Conservation (phyloP, 2,329 filamentous ascomycete species). For the Xylaria sp. region DNA sequence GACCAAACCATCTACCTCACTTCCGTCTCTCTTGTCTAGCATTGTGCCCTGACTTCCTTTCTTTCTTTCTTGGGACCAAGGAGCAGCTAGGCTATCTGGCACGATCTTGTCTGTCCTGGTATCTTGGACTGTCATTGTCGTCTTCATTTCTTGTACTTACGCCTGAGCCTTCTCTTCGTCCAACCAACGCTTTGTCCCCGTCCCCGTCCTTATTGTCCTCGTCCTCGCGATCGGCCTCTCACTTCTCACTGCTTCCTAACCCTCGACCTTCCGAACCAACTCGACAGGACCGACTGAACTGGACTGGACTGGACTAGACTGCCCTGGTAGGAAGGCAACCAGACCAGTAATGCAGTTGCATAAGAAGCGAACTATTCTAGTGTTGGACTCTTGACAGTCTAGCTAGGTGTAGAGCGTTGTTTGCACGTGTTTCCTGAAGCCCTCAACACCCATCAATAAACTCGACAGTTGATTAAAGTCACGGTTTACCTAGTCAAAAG, state of each 20-base stretch:
- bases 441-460: slow-evolving; percentile 23
- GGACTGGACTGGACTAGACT: no score
- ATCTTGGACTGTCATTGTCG: slow-evolving; percentile 31
- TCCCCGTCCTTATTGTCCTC: slow-evolving; percentile 11
- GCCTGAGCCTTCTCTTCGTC: slow-evolving; percentile 9
- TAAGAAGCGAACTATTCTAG: slow-evolving; percentile 49
- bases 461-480: slow-evolving; percentile 7
- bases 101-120: slow-evolving; percentile 47
- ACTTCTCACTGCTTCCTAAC: slow-evolving; percentile 12
- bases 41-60: slow-evolving; percentile 44
- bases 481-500: slow-evolving; percentile 20
- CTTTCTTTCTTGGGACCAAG: slow-evolving; percentile 49
- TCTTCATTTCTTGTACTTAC: slow-evolving; percentile 16
- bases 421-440: slow-evolving; percentile 45
- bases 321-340: slow-evolving; percentile 30
- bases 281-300: slow-evolving; percentile 25
- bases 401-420: slow-evolving; percentile 48
- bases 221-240: slow-evolving; percentile 17
- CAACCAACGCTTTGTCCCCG: slow-evolving; percentile 16
- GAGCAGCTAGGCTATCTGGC: slow-evolving; percentile 42
- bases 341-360: slow-evolving; percentile 49
- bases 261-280: slow-evolving; percentile 21
- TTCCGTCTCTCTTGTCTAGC: slow-evolving; percentile 33
- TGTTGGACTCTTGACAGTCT: slow-evolving; percentile 50
- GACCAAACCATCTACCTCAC: slow-evolving; percentile 34